These are phyloP conservation scores for Leptographium procerum DNA, from an alignment of 2,329 filamentous ascomycete species.

Conservation along the genomic window DNA sequence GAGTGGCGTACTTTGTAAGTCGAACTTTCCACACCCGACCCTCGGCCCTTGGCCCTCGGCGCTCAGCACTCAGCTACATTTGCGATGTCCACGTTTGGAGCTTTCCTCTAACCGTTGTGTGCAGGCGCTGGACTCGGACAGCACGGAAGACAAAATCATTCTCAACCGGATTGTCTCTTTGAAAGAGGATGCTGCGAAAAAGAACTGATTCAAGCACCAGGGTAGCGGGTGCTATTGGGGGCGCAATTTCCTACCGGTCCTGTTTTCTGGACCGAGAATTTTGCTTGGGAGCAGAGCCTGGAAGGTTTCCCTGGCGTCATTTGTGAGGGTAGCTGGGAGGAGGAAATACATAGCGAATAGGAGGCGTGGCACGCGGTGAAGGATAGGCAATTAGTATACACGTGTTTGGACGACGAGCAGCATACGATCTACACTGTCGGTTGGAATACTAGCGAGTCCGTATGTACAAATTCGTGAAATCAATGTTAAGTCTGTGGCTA, in stretches of 20 bases:
- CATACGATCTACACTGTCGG: too few relatives aligned
- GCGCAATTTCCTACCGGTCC: not conserved
- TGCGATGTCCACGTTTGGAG: not conserved
- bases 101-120: not conserved
- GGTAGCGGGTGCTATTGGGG: not conserved
- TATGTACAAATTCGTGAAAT: too few relatives aligned
- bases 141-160: slow-evolving; percentile 66
- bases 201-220: not conserved
- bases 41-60: too few relatives aligned
- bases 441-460: too few relatives aligned
- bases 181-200: slow-evolving; percentile 76
- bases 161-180: slow-evolving; percentile 86
- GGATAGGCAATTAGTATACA: too few relatives aligned
- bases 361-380: not conserved
- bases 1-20: slow-evolving; percentile 70
- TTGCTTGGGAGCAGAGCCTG: not conserved
- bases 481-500: too few relatives aligned
- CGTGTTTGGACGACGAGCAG: too few relatives aligned
- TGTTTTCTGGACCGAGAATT: not conserved
- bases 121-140: slow-evolving; percentile 59
- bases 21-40: too few relatives aligned
- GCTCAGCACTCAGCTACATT: not conserved
- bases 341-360: not conserved
- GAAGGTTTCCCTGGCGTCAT: not conserved
- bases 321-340: not conserved